These are phyloP conservation scores for Linum lewisii DNA, from an alignment of 345 rosid species.

Conservation along the genomic window DNA sequence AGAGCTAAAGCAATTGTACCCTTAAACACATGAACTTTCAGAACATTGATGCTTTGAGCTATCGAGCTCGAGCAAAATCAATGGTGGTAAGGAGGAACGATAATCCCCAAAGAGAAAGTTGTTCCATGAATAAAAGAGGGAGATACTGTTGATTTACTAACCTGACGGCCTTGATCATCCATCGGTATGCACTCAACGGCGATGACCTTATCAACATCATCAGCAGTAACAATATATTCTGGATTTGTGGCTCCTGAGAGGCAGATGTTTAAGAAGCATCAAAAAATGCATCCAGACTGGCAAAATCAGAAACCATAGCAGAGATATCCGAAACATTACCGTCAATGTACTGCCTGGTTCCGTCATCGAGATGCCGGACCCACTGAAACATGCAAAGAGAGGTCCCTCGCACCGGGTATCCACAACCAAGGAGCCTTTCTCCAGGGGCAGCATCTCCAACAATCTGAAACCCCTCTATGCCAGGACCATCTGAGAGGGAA, in stretches of 20 bases:
- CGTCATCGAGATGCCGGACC: slow-evolving; percentile 97
- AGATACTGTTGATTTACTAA: slow-evolving; percentile 14
- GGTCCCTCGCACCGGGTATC: slow-evolving; percentile 82
- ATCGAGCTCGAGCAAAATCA: neutral
- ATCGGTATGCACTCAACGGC: slow-evolving; percentile 99
- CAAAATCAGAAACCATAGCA: neutral
- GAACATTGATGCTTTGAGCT: neutral
- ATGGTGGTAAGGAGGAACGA: neutral
- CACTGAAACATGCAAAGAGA: slow-evolving; percentile 99
- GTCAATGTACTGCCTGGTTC: slow-evolving; percentile 86
- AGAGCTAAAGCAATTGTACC: neutral
- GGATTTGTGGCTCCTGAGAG: slow-evolving; percentile 92
- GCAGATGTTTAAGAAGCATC: slow-evolving; percentile 2
- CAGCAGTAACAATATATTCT: slow-evolving; percentile 92
- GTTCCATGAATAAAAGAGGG: neutral
- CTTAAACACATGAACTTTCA: neutral
- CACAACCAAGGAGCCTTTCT: slow-evolving; percentile 87
- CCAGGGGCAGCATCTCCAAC: slow-evolving; percentile 87
- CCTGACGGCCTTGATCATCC: slow-evolving; percentile 98
- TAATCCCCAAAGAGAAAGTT: slow-evolving; percentile 4
- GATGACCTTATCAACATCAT: slow-evolving; percentile 90
- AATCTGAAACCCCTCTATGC: slow-evolving; percentile 85
- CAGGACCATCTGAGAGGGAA: slow-evolving; percentile 73
- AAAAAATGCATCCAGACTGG: neutral
- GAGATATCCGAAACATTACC: slow-evolving; percentile 34